These are phyloP conservation scores for Umbilicus rupestris DNA, from an alignment of 164 flowering plant species.

Conservation along the genomic window DNA sequence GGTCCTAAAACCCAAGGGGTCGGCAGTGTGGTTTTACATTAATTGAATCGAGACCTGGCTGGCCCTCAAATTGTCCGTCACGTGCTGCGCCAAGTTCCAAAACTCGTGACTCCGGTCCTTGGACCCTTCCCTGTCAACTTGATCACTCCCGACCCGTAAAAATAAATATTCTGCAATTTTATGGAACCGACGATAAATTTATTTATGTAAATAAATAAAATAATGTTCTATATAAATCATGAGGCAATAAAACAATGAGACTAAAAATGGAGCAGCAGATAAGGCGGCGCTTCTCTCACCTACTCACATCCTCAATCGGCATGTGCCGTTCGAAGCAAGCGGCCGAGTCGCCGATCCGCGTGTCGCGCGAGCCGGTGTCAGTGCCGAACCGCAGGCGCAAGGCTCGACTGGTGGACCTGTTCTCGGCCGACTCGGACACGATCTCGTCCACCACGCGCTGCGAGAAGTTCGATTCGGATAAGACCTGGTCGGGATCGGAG, in stretches of 20 bases:
- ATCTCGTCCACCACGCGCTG: not conserved
- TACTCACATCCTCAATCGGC: not conserved
- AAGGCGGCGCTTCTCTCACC: conserved; percentile 5
- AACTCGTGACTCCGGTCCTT: conserved; percentile 3
- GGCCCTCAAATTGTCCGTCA: conserved; percentile 1
- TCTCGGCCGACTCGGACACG: not conserved
- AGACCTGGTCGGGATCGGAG: conserved; percentile 1
- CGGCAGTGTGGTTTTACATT: too few relatives aligned
- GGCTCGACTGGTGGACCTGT: conserved; percentile 3
- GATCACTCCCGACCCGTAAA: not conserved
- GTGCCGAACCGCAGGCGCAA: not conserved
- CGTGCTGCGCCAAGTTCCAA: not conserved
- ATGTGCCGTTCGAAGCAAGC: not conserved
- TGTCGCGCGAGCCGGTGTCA: not conserved
- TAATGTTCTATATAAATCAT: too few relatives aligned
- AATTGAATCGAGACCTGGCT: too few relatives aligned
- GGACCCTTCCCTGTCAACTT: conserved; percentile 6
- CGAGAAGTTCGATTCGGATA: not conserved
- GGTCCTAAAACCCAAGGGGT: too few relatives aligned
- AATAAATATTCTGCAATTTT: too few relatives aligned
- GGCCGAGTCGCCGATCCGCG: not conserved
- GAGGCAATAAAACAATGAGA: not conserved
- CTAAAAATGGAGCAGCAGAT: not conserved
- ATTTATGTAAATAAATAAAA: too few relatives aligned
- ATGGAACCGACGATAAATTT: too few relatives aligned